phyloP scores from a whole-genome alignment of 495 filamentous ascomycete genomes.

The Elasticomyces elasticus region DNA sequence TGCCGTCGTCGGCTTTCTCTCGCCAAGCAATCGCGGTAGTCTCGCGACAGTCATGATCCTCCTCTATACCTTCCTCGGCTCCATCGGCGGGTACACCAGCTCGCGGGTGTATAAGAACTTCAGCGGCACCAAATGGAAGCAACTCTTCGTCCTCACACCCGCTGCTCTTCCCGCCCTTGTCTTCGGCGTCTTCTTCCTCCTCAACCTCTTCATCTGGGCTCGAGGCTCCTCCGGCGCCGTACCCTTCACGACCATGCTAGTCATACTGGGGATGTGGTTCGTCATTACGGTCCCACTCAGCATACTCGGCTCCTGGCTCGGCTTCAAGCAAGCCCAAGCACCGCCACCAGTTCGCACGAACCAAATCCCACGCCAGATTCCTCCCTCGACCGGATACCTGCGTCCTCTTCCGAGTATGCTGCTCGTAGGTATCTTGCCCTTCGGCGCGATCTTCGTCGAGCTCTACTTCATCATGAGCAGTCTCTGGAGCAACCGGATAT shows the following conservation, averaged over 20 bases:
- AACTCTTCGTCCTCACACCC: slow-evolving; percentile 81
- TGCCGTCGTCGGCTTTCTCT: slow-evolving; percentile 86
- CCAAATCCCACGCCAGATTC: slow-evolving; percentile 95
- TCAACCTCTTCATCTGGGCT: slow-evolving; percentile 93
- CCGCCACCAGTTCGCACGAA: slow-evolving; percentile 84
- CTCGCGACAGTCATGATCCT: slow-evolving; percentile 84
- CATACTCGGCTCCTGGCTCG: slow-evolving; percentile 84
- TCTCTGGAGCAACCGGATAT: slow-evolving; percentile 95
- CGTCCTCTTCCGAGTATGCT: slow-evolving; percentile 78
- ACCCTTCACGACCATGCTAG: slow-evolving; percentile 91
- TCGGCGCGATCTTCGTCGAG: slow-evolving; percentile 93
- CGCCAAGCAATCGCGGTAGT: slow-evolving; percentile 86
- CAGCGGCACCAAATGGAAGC: slow-evolving; percentile 85
- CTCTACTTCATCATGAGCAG: slow-evolving; percentile 97
- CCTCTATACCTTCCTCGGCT: slow-evolving; percentile 85
- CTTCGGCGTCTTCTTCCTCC: slow-evolving; percentile 80
- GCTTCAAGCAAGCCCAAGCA: slow-evolving; percentile 60
- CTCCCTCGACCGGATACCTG: slow-evolving; percentile 68
- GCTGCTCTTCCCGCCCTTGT: slow-evolving; percentile 76
- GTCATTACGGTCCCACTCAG: slow-evolving; percentile 87
- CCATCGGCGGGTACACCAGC: slow-evolving; percentile 86
- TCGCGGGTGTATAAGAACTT: slow-evolving; percentile 85
- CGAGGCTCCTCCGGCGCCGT: slow-evolving; percentile 85
- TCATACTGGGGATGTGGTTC: slow-evolving; percentile 91
- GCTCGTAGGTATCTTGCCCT: slow-evolving; percentile 82